A percentile compares a stretch with the other conserved stretches of the same genome.
Evolutionary conservation across 768 basidiomycete genomes (phyloP).

Genomic region (Paxillus involutus): DNA sequence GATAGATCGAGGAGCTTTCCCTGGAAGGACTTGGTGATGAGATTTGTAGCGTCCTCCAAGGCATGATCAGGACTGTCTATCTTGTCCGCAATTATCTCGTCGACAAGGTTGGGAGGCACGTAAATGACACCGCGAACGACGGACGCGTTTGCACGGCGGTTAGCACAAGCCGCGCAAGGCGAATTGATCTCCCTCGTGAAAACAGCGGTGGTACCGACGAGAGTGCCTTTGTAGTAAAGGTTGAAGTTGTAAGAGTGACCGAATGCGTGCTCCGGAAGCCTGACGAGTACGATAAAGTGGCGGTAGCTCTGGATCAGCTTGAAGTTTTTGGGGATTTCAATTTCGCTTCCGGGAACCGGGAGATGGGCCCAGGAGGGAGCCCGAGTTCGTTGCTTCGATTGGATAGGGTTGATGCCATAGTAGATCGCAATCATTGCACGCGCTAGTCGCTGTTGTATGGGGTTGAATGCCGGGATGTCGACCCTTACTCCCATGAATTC

Average conservation of each 20-base stretch:
- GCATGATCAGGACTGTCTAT: neutral
- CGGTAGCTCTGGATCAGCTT: conserved; percentile 22
- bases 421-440: conserved; percentile 22
- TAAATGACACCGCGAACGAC: conserved; percentile 26
- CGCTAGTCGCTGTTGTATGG: conserved; percentile 15
- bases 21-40: conserved; percentile 13
- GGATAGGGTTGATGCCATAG: conserved; percentile 23
- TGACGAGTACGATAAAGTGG: conserved; percentile 23
- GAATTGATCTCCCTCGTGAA: conserved; percentile 22
- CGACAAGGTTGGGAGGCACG: conserved; percentile 17
- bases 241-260: conserved; percentile 24
- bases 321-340: conserved; percentile 12
- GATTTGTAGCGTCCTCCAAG: conserved; percentile 5
- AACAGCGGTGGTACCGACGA: conserved; percentile 22
- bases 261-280: conserved; percentile 23
- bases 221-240: conserved; percentile 12
- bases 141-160: conserved; percentile 12
- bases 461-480: conserved; percentile 11
- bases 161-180: conserved; percentile 24
- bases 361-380: neutral
- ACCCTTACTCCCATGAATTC: conserved; percentile 26
- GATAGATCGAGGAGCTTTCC: conserved; percentile 15
- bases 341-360: conserved; percentile 8
- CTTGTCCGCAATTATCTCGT: conserved; percentile 16
- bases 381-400: neutral